Evolutionary conservation across 495 filamentous ascomycete genomes (phyloP).

Genomic region (Neurospora intermedia): DNA sequence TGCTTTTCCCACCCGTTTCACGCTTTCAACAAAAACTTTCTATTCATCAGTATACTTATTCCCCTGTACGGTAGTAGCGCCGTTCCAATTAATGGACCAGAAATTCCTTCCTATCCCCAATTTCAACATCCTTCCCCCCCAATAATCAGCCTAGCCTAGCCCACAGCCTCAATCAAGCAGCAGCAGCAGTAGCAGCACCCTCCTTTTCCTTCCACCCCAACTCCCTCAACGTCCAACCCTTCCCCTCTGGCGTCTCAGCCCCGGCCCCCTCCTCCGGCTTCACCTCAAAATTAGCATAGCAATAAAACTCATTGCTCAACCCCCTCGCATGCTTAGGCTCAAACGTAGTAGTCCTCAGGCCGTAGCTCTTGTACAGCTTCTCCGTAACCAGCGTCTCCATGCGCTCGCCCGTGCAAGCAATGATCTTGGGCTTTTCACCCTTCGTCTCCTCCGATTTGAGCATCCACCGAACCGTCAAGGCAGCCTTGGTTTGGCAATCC

Average conservation of each 20-base stretch:
- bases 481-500: conserved; percentile 76
- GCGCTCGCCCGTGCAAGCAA: conserved; percentile 65
- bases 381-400: conserved; percentile 42
- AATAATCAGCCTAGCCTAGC: neutral
- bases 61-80: neutral
- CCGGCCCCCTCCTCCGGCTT: conserved; percentile 7
- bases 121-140: neutral
- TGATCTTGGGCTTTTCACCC: conserved; percentile 21
- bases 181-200: neutral
- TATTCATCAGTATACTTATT: neutral
- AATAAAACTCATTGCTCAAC: conserved; percentile 68
- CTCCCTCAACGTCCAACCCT: neutral
- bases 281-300: conserved; percentile 65
- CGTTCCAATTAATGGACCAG: neutral
- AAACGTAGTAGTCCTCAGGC: conserved; percentile 45
- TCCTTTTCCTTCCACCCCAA: neutral
- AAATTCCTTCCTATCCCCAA: neutral
- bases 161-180: neutral
- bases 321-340: conserved; percentile 55
- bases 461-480: conserved; percentile 63
- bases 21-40: neutral
- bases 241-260: neutral
- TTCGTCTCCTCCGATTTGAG: neutral
- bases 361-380: conserved; percentile 40
- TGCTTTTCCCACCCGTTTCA: neutral